Evolutionary conservation across 192 early-diverging fungal genomes (phyloP).

Genomic region (Backusella australiensis): DNA sequence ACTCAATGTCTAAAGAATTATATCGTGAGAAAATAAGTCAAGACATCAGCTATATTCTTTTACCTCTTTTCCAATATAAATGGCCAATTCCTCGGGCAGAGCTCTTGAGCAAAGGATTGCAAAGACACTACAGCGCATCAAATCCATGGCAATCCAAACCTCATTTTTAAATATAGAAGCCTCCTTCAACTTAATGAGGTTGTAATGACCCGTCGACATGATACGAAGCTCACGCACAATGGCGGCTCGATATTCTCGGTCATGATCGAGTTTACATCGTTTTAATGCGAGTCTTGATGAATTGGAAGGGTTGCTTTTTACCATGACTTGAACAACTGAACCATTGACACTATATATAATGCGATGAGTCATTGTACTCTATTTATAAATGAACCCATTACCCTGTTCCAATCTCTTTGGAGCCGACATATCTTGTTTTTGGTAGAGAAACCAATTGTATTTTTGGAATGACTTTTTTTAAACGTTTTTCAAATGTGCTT

Average conservation of each 20-base stretch:
- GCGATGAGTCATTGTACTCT: neutral
- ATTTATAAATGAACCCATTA: neutral
- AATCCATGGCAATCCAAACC: slow-evolving; percentile 40
- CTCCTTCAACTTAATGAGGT: slow-evolving; percentile 32
- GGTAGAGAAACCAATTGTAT: slow-evolving; percentile 22
- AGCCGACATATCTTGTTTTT: slow-evolving; percentile 21
- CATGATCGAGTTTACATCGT: slow-evolving; percentile 31
- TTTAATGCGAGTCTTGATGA: slow-evolving; percentile 23
- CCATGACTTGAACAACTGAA: slow-evolving; percentile 26
- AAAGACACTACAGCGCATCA: slow-evolving; percentile 39
- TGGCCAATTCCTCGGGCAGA: slow-evolving; percentile 30
- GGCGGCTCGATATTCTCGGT: slow-evolving; percentile 33
- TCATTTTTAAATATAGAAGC: slow-evolving; percentile 23
- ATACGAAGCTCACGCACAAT: slow-evolving; percentile 36
- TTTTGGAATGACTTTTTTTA: slow-evolving; percentile 28
- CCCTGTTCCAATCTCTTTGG: slow-evolving; percentile 35
- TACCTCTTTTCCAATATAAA: slow-evolving; percentile 33
- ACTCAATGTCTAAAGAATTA: slow-evolving; percentile 20
- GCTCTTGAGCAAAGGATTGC: slow-evolving; percentile 24
- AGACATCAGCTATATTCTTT: neutral
- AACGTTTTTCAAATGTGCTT: slow-evolving; percentile 29
- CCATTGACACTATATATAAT: slow-evolving; percentile 30
- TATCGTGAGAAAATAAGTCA: neutral
- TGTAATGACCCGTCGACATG: slow-evolving; percentile 29
- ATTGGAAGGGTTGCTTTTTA: neutral